These are phyloP conservation scores for Phragmites australis DNA, from an alignment of 176 grass and related monocot species.

Conservation along the genomic window DNA sequence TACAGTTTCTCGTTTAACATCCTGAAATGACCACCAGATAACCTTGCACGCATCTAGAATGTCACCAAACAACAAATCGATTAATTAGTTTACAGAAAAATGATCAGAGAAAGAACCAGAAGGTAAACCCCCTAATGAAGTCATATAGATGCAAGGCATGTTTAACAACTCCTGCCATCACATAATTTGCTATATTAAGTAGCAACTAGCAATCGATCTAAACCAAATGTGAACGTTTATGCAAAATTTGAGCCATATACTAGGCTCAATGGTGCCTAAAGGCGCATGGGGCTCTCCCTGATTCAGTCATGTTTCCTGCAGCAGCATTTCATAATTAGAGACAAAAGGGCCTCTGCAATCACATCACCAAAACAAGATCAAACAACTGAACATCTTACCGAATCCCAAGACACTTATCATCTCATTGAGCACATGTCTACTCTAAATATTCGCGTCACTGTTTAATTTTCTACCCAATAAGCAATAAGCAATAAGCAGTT, in stretches of 20 bases:
- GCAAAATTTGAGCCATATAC: background rate
- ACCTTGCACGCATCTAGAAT: constrained; percentile 86
- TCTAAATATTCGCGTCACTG: background rate
- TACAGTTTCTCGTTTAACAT: constrained; percentile 95
- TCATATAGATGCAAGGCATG: background rate
- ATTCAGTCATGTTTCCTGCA: background rate
- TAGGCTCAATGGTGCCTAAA: background rate
- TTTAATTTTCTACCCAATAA: background rate
- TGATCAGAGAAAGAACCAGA: background rate
- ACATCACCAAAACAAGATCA: background rate
- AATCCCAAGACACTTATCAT: background rate
- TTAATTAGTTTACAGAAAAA: constrained; percentile 30
- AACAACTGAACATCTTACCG: background rate
- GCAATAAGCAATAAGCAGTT: too few species aligned
- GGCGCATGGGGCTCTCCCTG: background rate
- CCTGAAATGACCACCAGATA: constrained; percentile 95
- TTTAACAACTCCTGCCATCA: background rate
- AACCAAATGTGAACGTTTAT: background rate
- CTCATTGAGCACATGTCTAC: background rate
- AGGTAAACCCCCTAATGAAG: background rate
- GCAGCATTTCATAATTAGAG: background rate
- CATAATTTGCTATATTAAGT: background rate
- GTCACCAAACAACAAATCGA: background rate
- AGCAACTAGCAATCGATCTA: background rate
- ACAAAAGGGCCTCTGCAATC: background rate